Base-by-base conservation (phyloP, 441 rosid species). In the Euphorbia celastroides region DNA sequence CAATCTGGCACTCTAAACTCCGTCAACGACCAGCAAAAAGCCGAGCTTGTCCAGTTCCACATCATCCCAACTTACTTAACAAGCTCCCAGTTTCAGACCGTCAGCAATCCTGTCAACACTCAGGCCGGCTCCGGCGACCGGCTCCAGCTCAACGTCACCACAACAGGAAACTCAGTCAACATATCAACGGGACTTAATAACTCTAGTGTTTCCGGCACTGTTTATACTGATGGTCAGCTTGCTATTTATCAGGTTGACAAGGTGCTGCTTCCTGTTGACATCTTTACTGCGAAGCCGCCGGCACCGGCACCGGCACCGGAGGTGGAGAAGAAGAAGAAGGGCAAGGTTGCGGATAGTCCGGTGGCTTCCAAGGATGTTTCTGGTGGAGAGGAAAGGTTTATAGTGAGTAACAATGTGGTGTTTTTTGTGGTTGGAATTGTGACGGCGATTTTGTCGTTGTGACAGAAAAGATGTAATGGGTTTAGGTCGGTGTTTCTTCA, bases 251-350 rank as follows among this genome's bases (percentile, higher is more conserved):
- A 88, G 63, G 85, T 93, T 5, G 94, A 90, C 66, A 51, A 84
- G 61, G 97, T 93, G 36, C 83, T 93, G 56, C 90, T 78, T 58
- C 98, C 98, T 50, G 55, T 77, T 48, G 85, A 86, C 64, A 76
- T 90, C 30, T 93, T 93, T 19, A 86, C 81, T 10, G 81, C 92
- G 38, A 81, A 75, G 65, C 88, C 96, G 34, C 92, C 93, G 0
- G 81, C 97, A 0, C 98, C 96, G 0, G 93, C 93, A 0, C 96
- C 98, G 1, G 80, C 90, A 0, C 98, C 96, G 0, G 69, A 70
- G 61, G 79, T 76, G 34, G 5, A 83, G 0, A 85, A 85, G 78
- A 79, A 88, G 78, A 81, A 83, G 80, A 77, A 77, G 73, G 70
- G 77, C 9, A 63, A 68, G 50, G 67, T 57, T 2, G 85, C 78